These are phyloP conservation scores for Centaurea solstitialis DNA, from an alignment of 129 eudicot species.

Conservation along the genomic window DNA sequence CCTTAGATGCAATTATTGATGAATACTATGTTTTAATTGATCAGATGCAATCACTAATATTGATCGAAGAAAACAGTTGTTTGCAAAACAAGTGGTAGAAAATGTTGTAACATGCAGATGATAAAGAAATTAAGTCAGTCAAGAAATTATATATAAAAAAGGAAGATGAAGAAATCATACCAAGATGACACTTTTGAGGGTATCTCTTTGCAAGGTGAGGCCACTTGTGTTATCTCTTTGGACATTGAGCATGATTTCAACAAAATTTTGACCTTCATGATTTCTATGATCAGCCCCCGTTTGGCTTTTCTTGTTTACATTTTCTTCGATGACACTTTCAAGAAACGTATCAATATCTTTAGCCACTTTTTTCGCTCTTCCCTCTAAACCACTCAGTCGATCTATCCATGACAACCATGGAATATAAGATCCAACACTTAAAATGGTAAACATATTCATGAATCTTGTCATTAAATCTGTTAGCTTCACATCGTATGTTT, in stretches of 20 bases:
- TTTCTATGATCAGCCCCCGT: neutral
- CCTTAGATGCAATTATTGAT: too few species aligned
- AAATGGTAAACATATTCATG: neutral
- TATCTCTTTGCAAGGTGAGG: constrained; percentile 18
- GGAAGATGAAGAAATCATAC: neutral
- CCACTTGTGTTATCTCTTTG: constrained; percentile 9
- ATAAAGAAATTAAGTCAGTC: too few species aligned
- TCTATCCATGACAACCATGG: constrained; percentile 38
- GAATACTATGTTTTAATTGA: too few species aligned
- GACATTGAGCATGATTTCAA: constrained; percentile 34
- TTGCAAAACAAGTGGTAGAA: too few species aligned
- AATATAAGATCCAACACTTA: constrained; percentile 25
- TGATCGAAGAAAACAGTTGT: too few species aligned
- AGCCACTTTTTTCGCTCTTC: neutral
- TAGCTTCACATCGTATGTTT: constrained; percentile 4
- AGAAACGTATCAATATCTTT: constrained; percentile 31
- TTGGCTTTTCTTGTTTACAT: neutral
- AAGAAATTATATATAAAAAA: too few species aligned
- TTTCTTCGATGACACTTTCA: constrained; percentile 29
- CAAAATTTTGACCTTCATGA: constrained; percentile 16
- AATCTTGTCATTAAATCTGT: neutral
- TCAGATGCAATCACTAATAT: too few species aligned
- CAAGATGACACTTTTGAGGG: constrained; percentile 32
- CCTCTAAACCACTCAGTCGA: constrained; percentile 25
- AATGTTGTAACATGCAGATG: too few species aligned